These are phyloP conservation scores for Hippophae rhamnoides DNA, from an alignment of 306 rosid species.

Conservation along the genomic window DNA sequence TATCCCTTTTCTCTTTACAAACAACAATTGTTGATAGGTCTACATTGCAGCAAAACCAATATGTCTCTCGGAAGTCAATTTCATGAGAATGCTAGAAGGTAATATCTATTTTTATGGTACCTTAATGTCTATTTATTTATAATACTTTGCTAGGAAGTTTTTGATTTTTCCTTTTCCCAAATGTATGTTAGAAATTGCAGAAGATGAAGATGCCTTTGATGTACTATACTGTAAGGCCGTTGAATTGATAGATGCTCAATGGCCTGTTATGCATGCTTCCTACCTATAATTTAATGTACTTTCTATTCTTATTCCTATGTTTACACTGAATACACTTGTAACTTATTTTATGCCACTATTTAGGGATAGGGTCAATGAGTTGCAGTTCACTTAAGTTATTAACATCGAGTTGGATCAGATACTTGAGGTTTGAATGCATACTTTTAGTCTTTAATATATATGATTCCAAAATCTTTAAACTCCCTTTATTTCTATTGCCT, in stretches of 20 bases:
- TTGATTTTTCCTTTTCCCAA: too few species aligned
- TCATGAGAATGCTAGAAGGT: slow-evolving; percentile 21
- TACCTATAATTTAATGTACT: slow-evolving; percentile 89
- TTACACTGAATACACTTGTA: not conserved
- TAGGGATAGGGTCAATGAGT: too few species aligned
- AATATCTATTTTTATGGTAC: too few species aligned
- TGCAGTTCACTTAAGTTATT: too few species aligned
- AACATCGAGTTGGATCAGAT: not conserved
- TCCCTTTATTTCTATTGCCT: too few species aligned
- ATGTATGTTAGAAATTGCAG: too few species aligned
- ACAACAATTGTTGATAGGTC: not conserved
- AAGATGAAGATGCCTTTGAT: too few species aligned
- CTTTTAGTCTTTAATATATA: too few species aligned
- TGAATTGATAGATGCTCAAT: slow-evolving; percentile 93
- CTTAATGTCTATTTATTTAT: too few species aligned
- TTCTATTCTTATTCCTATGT: not conserved
- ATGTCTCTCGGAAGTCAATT: slow-evolving; percentile 70
- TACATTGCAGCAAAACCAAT: slow-evolving; percentile 59
- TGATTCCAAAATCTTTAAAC: too few species aligned
- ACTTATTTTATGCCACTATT: not conserved
- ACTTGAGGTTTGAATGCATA: too few species aligned
- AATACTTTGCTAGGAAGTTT: too few species aligned
- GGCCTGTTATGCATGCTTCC: slow-evolving; percentile 89
- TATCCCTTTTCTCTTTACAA: not conserved
- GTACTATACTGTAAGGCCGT: slow-evolving; percentile 56